Base-by-base conservation (phyloP, 108 stramenopile species). In the Stephanodiscus minutulus region DNA sequence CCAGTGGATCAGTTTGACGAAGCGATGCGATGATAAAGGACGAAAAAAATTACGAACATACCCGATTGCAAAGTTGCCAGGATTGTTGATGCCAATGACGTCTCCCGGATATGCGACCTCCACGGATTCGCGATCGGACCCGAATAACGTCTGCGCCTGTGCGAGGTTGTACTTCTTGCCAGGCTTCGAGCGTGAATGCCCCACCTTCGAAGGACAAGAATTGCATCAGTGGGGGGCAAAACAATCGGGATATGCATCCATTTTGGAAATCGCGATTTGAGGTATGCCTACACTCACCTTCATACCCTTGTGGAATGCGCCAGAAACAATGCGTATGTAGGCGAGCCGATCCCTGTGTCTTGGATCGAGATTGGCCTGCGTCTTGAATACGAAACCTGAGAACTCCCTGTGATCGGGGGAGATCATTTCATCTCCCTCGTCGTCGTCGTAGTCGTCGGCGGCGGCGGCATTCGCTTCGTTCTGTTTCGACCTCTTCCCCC, bases 81-180 rank as follows among this genome's bases (percentile, higher is more conserved):
- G 97, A 72, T 98, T 98, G 82, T 98, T 97, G 64, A 98, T 93
- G 27, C 97, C 97, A 72, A 98, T 96, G 28, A 98, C 92, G 68
- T 98, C 96, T 8, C 97, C 97, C 9, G 97, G 97, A 81, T 88
- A 98, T 20, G 97, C 97, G 53, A 86, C 73, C 25, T 95, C 91
- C 4, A 98, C 84, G 7, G 89, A 81, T 68, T 92, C 88, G 11
- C 96, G 87, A 70, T 95, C 95, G 24, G 89, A 87, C 43, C 95
- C 97, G 82, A 98, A 98, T 22, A 98, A 64, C 54, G 88, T 88
- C 44, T 95, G 93, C n/a, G 97, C 97, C 56, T 94, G 93, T n/a
- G 95, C 87, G 41, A 98, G 73, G 71, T 94, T 96, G 81, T 95
- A 94, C 39, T 85, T 88, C 61, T 91, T 94, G 8, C 87, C 88